Conservation (phyloP, 805 yeast genomes). For the Wickerhamomyces subpelliculosus region DNA sequence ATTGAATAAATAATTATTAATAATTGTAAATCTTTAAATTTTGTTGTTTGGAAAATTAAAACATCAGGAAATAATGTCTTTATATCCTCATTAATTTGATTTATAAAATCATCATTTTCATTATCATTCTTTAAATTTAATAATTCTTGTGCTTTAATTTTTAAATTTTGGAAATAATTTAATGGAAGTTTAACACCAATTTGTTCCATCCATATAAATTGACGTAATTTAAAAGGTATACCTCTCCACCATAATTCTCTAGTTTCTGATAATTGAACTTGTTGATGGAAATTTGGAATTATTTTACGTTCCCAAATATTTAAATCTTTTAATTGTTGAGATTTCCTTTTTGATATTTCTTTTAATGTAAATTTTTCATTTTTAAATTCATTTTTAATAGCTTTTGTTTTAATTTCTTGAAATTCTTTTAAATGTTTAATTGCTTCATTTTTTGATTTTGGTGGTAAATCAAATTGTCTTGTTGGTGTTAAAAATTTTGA, state of each 20-base stretch:
- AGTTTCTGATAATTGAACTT: slow-evolving; percentile 30
- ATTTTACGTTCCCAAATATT: slow-evolving; percentile 34
- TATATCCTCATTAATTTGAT: slow-evolving; percentile 18
- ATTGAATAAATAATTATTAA: slow-evolving; percentile 28
- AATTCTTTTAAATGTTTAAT: slow-evolving; percentile 48
- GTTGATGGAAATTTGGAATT: slow-evolving; percentile 27
- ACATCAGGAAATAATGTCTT: slow-evolving; percentile 29
- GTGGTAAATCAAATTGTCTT: slow-evolving; percentile 61
- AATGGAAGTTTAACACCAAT: slow-evolving; percentile 28
- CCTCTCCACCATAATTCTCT: slow-evolving; percentile 61
- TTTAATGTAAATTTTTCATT: slow-evolving; percentile 25
- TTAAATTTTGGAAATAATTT: slow-evolving; percentile 4
- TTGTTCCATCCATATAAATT: slow-evolving; percentile 44
- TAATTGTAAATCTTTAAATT: slow-evolving; percentile 26
- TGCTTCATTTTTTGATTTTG: slow-evolving; percentile 49
- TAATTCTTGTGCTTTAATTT: slow-evolving; percentile 1
- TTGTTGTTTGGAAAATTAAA: slow-evolving; percentile 28
- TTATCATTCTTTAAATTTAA: slow-evolving; percentile 5
- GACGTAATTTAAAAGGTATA: slow-evolving; percentile 38
- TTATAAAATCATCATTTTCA: too few relatives aligned
- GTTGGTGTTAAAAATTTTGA: slow-evolving; percentile 36
- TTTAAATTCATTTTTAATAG: slow-evolving; percentile 32
- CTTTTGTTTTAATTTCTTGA: slow-evolving; percentile 34
- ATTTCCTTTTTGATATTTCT: slow-evolving; percentile 26
- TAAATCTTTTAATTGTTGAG: slow-evolving; percentile 30